A percentile compares a stretch with the other conserved stretches of the same genome.
Evolutionary conservation across 768 basidiomycete genomes (phyloP).

Genomic region (Russula brevipes): DNA sequence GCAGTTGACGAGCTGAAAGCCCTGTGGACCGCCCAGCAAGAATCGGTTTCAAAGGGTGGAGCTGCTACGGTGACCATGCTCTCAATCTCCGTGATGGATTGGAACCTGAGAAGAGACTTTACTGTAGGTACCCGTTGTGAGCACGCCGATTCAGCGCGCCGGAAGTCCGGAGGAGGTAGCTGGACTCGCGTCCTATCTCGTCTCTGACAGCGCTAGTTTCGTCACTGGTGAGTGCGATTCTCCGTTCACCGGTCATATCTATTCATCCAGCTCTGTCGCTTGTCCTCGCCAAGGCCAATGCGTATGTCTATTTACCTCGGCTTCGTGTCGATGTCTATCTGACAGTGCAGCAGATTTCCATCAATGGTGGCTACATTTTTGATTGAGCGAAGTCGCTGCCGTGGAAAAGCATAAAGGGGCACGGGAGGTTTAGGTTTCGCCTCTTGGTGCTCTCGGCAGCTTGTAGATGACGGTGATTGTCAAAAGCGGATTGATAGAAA

Average conservation of each 20-base stretch:
- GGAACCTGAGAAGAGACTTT: neutral
- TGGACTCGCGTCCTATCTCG: slow-evolving; percentile 24
- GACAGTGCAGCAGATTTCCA: slow-evolving; percentile 1
- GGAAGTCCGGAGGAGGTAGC: slow-evolving; percentile 24
- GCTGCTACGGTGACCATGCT: neutral
- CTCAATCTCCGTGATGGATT: neutral
- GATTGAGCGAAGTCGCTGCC: slow-evolving; percentile 1
- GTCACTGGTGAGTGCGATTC: slow-evolving; percentile 21
- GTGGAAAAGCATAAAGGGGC: neutral
- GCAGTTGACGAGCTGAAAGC: neutral
- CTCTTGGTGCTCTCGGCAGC: neutral
- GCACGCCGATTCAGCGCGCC: slow-evolving; percentile 2
- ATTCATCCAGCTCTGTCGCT: neutral
- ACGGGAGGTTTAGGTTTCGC: neutral
- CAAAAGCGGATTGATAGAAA: neutral
- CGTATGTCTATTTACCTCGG: slow-evolving; percentile 8
- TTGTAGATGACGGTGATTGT: neutral
- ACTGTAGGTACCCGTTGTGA: neutral
- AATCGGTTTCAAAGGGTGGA: neutral
- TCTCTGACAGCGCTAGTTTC: slow-evolving; percentile 19
- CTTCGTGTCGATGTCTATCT: neutral
- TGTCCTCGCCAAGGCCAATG: slow-evolving; percentile 8
- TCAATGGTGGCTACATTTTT: slow-evolving; percentile 8
- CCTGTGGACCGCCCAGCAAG: neutral
- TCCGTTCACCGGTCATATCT: neutral